A percentile compares a stretch with the other conserved stretches of the same genome.
Conservation (phyloP, 2,329 filamentous ascomycete genomes). For the Xylariaceae sp. region DNA sequence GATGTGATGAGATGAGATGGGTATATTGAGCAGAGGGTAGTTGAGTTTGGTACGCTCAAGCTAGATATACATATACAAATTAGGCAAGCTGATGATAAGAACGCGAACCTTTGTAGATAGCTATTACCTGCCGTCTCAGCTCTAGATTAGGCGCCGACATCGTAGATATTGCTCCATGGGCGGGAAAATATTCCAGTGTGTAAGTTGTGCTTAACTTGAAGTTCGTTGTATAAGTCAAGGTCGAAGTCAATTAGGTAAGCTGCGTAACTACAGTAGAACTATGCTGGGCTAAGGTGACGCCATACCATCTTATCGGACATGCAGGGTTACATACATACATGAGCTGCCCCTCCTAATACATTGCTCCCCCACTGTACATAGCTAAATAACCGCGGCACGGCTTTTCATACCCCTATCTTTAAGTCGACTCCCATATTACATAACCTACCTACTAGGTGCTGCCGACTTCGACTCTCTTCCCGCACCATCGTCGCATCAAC, state of each 20-base stretch:
- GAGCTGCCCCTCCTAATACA: no score
- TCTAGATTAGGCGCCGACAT: constrained; percentile 50
- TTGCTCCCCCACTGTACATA: no score
- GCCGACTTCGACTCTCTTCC: no score
- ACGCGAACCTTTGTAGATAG: constrained; percentile 79
- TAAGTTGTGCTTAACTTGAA: not conserved
- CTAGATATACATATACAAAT: no score
- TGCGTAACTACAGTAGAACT: not conserved
- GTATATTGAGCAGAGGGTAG: no score
- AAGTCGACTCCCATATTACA: no score
- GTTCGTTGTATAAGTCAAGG: not conserved
- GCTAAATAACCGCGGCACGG: no score
- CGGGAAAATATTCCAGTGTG: not conserved
- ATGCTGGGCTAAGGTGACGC: constrained; percentile 17
- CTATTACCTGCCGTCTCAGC: constrained; percentile 77
- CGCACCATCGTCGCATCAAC: no score
- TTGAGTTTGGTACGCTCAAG: no score
- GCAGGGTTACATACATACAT: no score
- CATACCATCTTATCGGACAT: constrained; percentile 12
- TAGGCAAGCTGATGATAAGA: not conserved
- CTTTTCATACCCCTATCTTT: no score
- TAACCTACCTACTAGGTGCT: no score
- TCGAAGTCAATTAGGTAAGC: not conserved
- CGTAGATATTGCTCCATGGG: not conserved
- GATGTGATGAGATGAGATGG: not conserved